Evolutionary conservation across 1,284 basidiomycete genomes (phyloP).

Genomic region (Wallemia hederae): DNA sequence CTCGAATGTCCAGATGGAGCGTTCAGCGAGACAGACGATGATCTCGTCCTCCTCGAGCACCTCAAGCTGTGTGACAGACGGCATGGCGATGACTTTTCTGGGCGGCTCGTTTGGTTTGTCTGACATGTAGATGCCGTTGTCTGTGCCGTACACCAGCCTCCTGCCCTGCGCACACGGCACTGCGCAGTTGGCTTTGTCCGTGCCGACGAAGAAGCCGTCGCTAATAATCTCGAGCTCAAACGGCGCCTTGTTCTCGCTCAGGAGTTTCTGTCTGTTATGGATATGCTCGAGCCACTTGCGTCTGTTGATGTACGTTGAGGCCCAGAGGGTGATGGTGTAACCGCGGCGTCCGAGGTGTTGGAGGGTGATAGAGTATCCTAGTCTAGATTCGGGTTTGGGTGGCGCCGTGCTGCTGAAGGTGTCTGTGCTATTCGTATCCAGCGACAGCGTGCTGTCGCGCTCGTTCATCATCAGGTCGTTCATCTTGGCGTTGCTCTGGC

Average conservation of each 20-base stretch:
- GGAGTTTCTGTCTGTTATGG: slow-evolving; percentile 53
- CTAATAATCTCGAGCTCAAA: slow-evolving; percentile 66
- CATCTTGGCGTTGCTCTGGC: not conserved
- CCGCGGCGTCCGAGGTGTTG: slow-evolving; percentile 75
- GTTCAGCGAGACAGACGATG: slow-evolving; percentile 81
- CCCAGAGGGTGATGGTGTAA: slow-evolving; percentile 80
- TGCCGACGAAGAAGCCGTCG: slow-evolving; percentile 58
- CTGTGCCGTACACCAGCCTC: slow-evolving; percentile 77
- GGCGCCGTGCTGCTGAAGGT: slow-evolving; percentile 17
- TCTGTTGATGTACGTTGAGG: slow-evolving; percentile 52
- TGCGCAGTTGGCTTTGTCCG: slow-evolving; percentile 69
- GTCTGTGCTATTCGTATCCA: slow-evolving; percentile 2
- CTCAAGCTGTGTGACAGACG: slow-evolving; percentile 82
- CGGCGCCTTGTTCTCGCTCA: slow-evolving; percentile 55
- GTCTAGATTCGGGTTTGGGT: slow-evolving; percentile 39
- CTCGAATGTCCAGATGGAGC: slow-evolving; percentile 85
- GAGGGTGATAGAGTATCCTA: slow-evolving; percentile 74
- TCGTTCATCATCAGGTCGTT: not conserved
- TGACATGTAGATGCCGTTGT: slow-evolving; percentile 84
- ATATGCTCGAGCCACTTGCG: slow-evolving; percentile 89
- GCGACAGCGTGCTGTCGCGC: slow-evolving; percentile 3
- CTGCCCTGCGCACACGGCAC: slow-evolving; percentile 72
- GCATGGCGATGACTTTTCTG: slow-evolving; percentile 59
- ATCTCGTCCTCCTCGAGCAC: slow-evolving; percentile 90
- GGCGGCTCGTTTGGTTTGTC: slow-evolving; percentile 46